phyloP scores from a whole-genome alignment of 2,329 filamentous ascomycete species.

The Cladosporium sp. region DNA sequence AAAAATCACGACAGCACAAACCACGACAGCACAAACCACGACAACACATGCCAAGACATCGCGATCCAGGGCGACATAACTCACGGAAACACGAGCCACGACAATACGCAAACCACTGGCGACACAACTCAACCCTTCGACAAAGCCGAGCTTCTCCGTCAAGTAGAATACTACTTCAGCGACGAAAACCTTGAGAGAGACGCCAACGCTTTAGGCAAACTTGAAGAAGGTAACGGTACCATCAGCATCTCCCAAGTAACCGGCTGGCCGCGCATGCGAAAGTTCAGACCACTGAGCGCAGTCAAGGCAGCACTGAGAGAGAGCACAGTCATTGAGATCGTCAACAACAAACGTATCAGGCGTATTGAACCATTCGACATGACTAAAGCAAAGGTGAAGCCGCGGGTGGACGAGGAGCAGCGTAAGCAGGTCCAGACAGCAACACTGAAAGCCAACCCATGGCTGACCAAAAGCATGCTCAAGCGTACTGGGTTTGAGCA shows the following conservation, averaged over 20 bases:
- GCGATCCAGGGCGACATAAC: background rate
- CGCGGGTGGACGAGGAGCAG: slow-evolving; percentile 22
- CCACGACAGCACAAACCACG: too few species aligned
- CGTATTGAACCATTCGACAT: slow-evolving; percentile 43
- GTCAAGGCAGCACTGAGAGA: slow-evolving; percentile 46
- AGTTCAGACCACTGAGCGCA: slow-evolving; percentile 41
- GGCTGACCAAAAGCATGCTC: slow-evolving; percentile 45
- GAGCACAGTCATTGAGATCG: slow-evolving; percentile 44
- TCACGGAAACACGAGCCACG: too few species aligned
- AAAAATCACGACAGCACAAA: too few species aligned
- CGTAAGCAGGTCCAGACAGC: slow-evolving; percentile 25
- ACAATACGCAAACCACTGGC: background rate
- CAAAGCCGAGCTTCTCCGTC: slow-evolving; percentile 27
- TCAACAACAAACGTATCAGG: slow-evolving; percentile 44
- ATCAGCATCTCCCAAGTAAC: slow-evolving; percentile 46
- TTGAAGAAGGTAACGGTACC: slow-evolving; percentile 42
- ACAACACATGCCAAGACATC: too few species aligned
- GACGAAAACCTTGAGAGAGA: slow-evolving; percentile 49
- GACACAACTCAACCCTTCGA: background rate
- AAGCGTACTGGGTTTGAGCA: slow-evolving; percentile 58
- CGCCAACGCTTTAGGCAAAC: slow-evolving; percentile 42
- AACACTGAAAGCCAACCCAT: slow-evolving; percentile 32
- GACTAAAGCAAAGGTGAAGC: slow-evolving; percentile 34
- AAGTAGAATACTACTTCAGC: slow-evolving; percentile 54
- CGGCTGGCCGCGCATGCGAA: slow-evolving; percentile 49